Evolutionary conservation across 2,329 filamentous ascomycete genomes (phyloP).

Genomic region (Teratosphaeria epicoccoides): DNA sequence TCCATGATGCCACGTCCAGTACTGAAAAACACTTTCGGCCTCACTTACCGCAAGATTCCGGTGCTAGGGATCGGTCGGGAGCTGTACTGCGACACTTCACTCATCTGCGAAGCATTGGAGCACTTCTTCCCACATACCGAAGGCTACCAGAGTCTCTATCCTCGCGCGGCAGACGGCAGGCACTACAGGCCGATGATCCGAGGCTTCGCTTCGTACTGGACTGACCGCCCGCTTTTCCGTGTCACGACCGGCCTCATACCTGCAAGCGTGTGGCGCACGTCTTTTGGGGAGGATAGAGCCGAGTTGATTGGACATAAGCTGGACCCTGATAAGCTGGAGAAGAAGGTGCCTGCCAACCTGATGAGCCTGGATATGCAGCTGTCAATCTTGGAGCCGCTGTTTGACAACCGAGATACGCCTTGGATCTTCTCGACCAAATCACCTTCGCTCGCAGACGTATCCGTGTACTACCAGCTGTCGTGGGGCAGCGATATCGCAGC

Average conservation of each 20-base stretch:
- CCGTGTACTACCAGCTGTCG: conserved; percentile 29
- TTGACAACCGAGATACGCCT: conserved; percentile 15
- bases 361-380: conserved; percentile 29
- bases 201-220: conserved; percentile 34
- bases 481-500: conserved; percentile 32
- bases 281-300: conserved; percentile 29
- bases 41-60: conserved; percentile 31
- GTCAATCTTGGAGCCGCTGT: conserved; percentile 28
- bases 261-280: conserved; percentile 28
- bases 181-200: conserved; percentile 27
- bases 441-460: conserved; percentile 29
- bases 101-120: conserved; percentile 23
- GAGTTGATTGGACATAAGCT: conserved; percentile 31
- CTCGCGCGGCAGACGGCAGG: conserved; percentile 22
- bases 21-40: conserved; percentile 26
- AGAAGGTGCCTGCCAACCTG: conserved; percentile 31
- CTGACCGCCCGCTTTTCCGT: conserved; percentile 31
- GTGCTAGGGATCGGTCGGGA: conserved; percentile 24
- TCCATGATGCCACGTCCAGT: conserved; percentile 32
- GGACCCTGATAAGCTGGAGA: conserved; percentile 28
- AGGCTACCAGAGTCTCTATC: conserved; percentile 30
- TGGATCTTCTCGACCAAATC: conserved; percentile 28
- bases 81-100: conserved; percentile 27
- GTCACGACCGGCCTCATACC: conserved; percentile 33
- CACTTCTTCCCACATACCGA: conserved; percentile 21